Conservation (phyloP, 2,329 filamentous ascomycete species). For the Pestalotiopsis sp. region DNA sequence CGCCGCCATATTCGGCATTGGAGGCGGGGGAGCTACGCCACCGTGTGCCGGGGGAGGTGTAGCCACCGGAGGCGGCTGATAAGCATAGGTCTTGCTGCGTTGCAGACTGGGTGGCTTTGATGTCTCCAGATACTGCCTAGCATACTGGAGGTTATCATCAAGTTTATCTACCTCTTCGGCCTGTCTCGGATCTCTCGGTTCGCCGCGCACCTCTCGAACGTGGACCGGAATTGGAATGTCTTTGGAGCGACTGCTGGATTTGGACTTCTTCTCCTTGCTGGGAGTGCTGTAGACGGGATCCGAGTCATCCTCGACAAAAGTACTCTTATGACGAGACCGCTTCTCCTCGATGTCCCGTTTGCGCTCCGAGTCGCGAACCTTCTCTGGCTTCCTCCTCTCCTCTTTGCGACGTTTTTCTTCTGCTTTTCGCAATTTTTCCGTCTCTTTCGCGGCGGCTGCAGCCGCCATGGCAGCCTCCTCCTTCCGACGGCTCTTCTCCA, state of each 20-base stretch:
- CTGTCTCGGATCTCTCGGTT: conserved; percentile 16
- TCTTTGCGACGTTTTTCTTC: conserved; percentile 21
- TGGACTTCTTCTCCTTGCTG: conserved; percentile 28
- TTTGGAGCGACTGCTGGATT: conserved; percentile 28
- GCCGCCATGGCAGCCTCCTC: conserved; percentile 22
- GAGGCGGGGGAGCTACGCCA: conserved; percentile 25
- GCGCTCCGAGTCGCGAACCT: conserved; percentile 33
- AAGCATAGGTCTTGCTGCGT: conserved; percentile 27
- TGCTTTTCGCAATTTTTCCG: conserved; percentile 27
- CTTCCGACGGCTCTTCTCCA: conserved; percentile 29
- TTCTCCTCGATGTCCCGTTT: conserved; percentile 32
- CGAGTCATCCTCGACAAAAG: conserved; percentile 26
- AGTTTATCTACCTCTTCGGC: conserved; percentile 28
- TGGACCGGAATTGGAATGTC: conserved; percentile 20
- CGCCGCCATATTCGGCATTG: conserved; percentile 19
- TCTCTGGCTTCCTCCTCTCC: conserved; percentile 30
- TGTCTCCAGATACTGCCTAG: conserved; percentile 29
- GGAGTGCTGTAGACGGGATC: conserved; percentile 23
- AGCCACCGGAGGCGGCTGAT: conserved; percentile 27
- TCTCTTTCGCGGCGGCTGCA: conserved; percentile 31
- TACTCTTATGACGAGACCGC: conserved; percentile 25
- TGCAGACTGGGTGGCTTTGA: conserved; percentile 24
- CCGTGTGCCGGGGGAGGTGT: conserved; percentile 32
- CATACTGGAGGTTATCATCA: conserved; percentile 28
- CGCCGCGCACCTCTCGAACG: too few species aligned